These are phyloP conservation scores for Isabelozyma pseudorhagii DNA, from an alignment of 805 yeast species.

Conservation along the genomic window DNA sequence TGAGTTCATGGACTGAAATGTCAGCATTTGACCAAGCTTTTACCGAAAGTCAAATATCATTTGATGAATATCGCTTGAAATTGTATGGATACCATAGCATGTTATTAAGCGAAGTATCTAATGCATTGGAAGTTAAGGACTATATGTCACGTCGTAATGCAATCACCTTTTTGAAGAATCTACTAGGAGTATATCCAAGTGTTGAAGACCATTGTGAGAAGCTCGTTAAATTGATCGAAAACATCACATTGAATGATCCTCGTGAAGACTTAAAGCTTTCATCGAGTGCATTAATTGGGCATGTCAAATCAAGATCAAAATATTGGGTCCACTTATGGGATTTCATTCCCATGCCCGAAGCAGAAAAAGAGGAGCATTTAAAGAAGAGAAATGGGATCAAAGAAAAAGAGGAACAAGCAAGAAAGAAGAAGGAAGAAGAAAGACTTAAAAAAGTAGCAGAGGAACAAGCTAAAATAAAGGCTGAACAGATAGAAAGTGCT, in stretches of 20 bases:
- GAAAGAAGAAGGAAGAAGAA: constrained; percentile 11
- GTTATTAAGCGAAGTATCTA: constrained; percentile 41
- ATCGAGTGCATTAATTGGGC: constrained; percentile 67
- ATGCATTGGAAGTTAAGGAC: constrained; percentile 47
- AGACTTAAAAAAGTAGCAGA: constrained; percentile 7
- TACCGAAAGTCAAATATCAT: constrained; percentile 6
- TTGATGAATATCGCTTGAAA: constrained; percentile 33
- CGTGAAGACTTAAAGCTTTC: constrained; percentile 83
- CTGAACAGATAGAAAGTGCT: background rate
- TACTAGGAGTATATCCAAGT: constrained; percentile 62
- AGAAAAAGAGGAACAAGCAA: constrained; percentile 10
- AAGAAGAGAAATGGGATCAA: constrained; percentile 18
- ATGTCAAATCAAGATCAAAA: constrained; percentile 52
- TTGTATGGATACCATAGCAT: constrained; percentile 56
- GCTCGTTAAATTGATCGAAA: constrained; percentile 45
- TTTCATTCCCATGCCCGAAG: constrained; percentile 49
- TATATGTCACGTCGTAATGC: constrained; percentile 81
- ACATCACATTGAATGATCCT: constrained; percentile 49
- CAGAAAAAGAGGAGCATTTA: constrained; percentile 30
- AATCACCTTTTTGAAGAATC: constrained; percentile 69
- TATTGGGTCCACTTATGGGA: constrained; percentile 55
- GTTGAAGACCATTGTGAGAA: constrained; percentile 63
- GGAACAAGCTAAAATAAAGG: constrained; percentile 7
- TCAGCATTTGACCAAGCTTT: constrained; percentile 19
- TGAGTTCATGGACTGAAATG: constrained; percentile 44